Evolutionary conservation across 2,329 filamentous ascomycete species (phyloP), one percentile per base, ranked within the genome.

Genomic region (Meredithiella fracta): DNA sequence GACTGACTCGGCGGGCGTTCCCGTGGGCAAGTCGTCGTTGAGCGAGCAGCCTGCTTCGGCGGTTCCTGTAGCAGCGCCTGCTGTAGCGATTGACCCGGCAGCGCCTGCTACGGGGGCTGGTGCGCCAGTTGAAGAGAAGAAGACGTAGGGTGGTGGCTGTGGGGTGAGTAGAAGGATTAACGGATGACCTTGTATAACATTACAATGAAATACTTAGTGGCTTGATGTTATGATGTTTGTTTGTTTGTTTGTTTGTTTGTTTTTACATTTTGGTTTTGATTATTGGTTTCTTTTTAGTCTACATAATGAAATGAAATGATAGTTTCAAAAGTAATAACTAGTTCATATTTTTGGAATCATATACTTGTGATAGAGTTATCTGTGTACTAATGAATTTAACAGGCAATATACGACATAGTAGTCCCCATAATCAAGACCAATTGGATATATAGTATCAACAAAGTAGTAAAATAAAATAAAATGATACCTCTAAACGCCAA

Each of bases 51-150:
- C 55, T 47, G 26, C 56, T 3, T 51, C 54, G 38, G 51, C 38
- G 2, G 26, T 22, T 20, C 23, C 56, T 29, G 42, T 61, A 22
- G 47, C 56, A 55, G 59, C 62, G 9, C 55, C 58, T 5, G 59
- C 57, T 1, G 40, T 51, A 54, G 57, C 62, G 11, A 59, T 62
- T 6, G 60, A 31, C n/a, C 23, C 62, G n/a, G 29, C 23, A 15
- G 34, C 31, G 34, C 51, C 62, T 29, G 49, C 55, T 57, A 59
- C 60, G 11, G 55, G 56, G 8, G 59, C 57, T 2, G 50, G 51
- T 53, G 58, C 62, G 11, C 59, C 63, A 5, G 60, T 62, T 8
- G 29, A 9, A 26, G 44, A 53, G 14, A 25, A 25, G 51, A 40
- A 53, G 31, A 23, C 11, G n/a, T 1, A 51, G 29, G 47, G 25